These are phyloP conservation scores for Dryas integrifolia DNA, from an alignment of 331 rosid genomes.

Conservation along the genomic window DNA sequence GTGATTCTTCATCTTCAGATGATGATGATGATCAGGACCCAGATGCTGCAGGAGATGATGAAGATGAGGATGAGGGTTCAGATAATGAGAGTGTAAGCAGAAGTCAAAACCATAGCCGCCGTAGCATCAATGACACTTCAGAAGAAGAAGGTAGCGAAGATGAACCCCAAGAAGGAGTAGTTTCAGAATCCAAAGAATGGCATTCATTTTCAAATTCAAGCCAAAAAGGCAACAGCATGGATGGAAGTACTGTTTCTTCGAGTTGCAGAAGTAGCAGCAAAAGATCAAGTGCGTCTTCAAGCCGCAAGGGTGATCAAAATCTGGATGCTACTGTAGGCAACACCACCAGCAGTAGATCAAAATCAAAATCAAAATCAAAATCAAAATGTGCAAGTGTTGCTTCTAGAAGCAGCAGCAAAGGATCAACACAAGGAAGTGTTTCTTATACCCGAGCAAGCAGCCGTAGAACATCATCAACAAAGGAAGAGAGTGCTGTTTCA, in stretches of 20 bases:
- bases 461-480: neutral
- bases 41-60: slow-evolving; percentile 8
- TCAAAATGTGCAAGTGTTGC: slow-evolving; percentile 6
- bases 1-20: slow-evolving; percentile 22
- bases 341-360: no score
- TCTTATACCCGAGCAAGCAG: slow-evolving; percentile 23
- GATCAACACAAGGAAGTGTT: slow-evolving; percentile 25
- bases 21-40: slow-evolving; percentile 12
- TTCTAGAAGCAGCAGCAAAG: slow-evolving; percentile 28
- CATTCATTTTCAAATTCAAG: slow-evolving; percentile 32
- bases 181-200: slow-evolving; percentile 20
- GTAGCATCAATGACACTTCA: neutral
- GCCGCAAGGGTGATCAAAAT: slow-evolving; percentile 31
- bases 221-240: slow-evolving; percentile 18
- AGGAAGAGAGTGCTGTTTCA: slow-evolving; percentile 11
- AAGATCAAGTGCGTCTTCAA: slow-evolving; percentile 10
- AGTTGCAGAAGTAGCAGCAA: slow-evolving; percentile 18
- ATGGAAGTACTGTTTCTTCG: slow-evolving; percentile 21
- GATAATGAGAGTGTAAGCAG: slow-evolving; percentile 19
- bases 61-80: slow-evolving; percentile 18
- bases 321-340: neutral
- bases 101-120: neutral
- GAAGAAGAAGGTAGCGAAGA: slow-evolving; percentile 24
- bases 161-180: slow-evolving; percentile 24
- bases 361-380: no score